Percentiles rank a stretch among this genome's conserved stretches.
phyloP scores from a whole-genome alignment of 257 asterid species.

The Solanum bukasovii region DNA sequence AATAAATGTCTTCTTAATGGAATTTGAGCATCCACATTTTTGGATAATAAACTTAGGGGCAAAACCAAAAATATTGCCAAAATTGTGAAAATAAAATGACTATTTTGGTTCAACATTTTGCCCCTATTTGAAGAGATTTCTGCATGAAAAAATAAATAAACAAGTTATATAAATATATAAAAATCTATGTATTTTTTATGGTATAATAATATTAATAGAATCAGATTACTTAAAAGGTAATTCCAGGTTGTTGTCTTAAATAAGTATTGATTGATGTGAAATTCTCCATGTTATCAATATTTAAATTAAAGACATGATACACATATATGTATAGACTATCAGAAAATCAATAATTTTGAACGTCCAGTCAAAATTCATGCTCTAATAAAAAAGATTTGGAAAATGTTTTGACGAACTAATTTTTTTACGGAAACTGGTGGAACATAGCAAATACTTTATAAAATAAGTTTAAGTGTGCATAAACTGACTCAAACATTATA shows the following conservation, averaged over 20 bases:
- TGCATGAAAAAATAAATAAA: not conserved
- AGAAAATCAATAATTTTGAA: no score
- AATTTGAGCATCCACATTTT: slow-evolving; percentile 2
- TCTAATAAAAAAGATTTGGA: no score
- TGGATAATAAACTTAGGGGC: slow-evolving; percentile 30
- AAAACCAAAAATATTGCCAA: slow-evolving; percentile 31
- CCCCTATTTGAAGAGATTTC: not conserved
- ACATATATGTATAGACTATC: no score
- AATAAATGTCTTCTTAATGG: slow-evolving; percentile 19
- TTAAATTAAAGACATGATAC: no score
- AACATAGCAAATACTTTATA: not conserved
- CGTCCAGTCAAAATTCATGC: no score
- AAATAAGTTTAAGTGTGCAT: rapidly evolving
- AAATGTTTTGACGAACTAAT: no score
- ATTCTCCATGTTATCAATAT: no score
- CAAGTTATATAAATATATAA: not conserved
- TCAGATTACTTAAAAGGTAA: no score
- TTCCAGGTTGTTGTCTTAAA: no score
- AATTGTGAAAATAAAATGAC: slow-evolving; percentile 22
- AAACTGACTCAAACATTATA: not conserved
- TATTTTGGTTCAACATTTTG: not conserved
- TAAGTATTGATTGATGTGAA: no score
- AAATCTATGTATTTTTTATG: no score
- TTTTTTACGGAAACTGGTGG: rapidly evolving
- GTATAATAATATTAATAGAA: no score